These are phyloP conservation scores for Lyophyllum semitale DNA, from an alignment of 768 basidiomycete species.

Conservation along the genomic window DNA sequence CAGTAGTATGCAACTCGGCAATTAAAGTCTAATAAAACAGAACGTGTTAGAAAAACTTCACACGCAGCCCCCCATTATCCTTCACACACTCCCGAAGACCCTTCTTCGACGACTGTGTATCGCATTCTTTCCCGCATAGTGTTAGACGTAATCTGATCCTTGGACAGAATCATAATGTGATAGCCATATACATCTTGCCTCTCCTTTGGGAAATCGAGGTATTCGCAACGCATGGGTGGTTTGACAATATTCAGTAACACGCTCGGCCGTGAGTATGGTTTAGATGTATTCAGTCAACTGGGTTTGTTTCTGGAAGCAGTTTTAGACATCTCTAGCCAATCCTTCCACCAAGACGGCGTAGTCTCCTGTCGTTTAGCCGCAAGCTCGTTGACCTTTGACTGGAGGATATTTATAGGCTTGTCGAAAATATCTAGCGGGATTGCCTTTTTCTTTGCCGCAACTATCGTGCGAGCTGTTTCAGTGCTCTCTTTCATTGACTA, in stretches of 20 bases:
- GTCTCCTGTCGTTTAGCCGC: slow-evolving; percentile 20
- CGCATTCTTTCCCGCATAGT: too few relatives aligned
- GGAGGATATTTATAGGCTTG: slow-evolving; percentile 19
- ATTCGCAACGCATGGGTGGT: too few relatives aligned
- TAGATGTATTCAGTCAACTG: not conserved
- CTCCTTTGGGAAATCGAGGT: too few relatives aligned
- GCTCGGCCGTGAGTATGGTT: not conserved
- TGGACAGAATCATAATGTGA: too few relatives aligned
- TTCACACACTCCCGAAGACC: too few relatives aligned
- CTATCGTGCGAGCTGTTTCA: not conserved
- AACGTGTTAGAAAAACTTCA: too few relatives aligned
- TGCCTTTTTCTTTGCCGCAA: not conserved
- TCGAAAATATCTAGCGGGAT: slow-evolving; percentile 9
- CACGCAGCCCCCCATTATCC: too few relatives aligned
- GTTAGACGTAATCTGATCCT: too few relatives aligned
- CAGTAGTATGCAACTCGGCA: too few relatives aligned
- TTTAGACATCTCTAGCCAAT: slow-evolving; percentile 18
- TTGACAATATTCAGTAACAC: not conserved
- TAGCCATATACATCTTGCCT: too few relatives aligned
- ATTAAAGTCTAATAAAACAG: too few relatives aligned
- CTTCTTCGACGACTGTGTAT: too few relatives aligned
- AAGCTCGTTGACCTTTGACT: slow-evolving; percentile 10
- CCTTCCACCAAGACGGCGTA: slow-evolving; percentile 30
- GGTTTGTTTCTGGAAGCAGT: not conserved
- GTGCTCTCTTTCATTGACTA: slow-evolving; percentile 7